Conservation (phyloP, 805 yeast genomes). For the Saccharomycopsis malanga region DNA sequence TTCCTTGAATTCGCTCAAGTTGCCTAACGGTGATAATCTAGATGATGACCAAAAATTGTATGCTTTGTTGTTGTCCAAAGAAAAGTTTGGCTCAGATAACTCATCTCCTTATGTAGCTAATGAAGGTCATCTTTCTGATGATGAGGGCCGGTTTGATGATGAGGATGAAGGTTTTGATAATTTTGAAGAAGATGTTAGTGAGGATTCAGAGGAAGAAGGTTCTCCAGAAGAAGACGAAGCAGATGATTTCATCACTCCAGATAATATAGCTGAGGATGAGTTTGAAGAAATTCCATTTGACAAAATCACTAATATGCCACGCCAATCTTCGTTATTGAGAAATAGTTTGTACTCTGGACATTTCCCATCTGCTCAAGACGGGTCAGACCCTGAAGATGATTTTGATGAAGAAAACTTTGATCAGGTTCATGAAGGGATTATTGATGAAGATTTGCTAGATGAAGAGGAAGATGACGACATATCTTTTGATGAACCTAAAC, state of each 20-base stretch:
- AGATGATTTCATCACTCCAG: slow-evolving; percentile 14
- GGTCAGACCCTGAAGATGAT: slow-evolving; percentile 4
- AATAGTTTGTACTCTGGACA: slow-evolving; percentile 5
- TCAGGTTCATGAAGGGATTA: slow-evolving; percentile 5
- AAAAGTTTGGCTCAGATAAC: slow-evolving; percentile 14
- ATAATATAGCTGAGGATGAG: slow-evolving; percentile 11
- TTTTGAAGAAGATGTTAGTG: slow-evolving; percentile 10
- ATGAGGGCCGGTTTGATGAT: slow-evolving; percentile 20
- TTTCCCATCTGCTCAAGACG: neutral
- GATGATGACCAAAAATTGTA: slow-evolving; percentile 18
- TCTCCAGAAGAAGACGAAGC: slow-evolving; percentile 12
- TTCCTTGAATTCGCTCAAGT: slow-evolving; percentile 13
- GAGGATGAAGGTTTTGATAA: slow-evolving; percentile 10
- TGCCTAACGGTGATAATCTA: slow-evolving; percentile 12
- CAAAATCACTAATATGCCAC: neutral
- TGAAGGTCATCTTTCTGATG: slow-evolving; percentile 14
- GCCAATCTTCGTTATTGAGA: slow-evolving; percentile 3
- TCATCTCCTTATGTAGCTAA: slow-evolving; percentile 1
- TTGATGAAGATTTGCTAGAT: slow-evolving; percentile 20
- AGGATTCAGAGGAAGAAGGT: neutral
- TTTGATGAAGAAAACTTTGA: slow-evolving; percentile 11
- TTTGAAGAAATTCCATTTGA: slow-evolving; percentile 16
- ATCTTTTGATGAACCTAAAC: slow-evolving; percentile 22
- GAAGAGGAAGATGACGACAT: slow-evolving; percentile 20
- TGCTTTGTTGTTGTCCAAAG: slow-evolving; percentile 15